Evolutionary conservation across 257 asterid species (phyloP), one percentile per base, ranked within the genome.

Genomic region (Petunia axillaris): DNA sequence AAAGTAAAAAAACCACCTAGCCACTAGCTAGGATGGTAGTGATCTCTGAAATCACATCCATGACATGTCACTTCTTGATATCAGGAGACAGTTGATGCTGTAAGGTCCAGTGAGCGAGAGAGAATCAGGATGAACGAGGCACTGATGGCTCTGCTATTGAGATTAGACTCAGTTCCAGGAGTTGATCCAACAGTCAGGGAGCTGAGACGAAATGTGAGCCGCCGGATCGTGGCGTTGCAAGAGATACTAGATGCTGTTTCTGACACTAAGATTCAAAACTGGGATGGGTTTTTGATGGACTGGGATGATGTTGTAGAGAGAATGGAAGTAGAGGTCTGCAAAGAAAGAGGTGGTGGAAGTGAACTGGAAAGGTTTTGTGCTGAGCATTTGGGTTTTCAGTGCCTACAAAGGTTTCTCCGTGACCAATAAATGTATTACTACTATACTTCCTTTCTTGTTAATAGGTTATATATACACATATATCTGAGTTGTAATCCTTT

Each of bases 81-180:
- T 81, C 91, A 95, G 98, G 99, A 95, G 74, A 95, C 99, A 6
- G 98, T 95, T 85, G 99, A 95, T 81, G 96, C 98, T 46, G 97
- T 95, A 4, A 89, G 98, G 68, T 81, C 77, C 64, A 92, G 81
- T 67, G 95, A 86, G 53, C 83, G 89, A n/a, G 97, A 95, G 86
- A 87, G 91, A 85, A 88, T 91, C 40, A 93, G 81, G 91, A 90
- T 95, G 77, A 93, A 91, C 2, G 98, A 93, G 84, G 97, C 95
- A 3, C 78, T 95, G 64, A 95, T 93, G 99, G 68, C 88, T 8
- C 63, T 95, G 81, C 81, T 95, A 63, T 80, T 95, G 62, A 89
- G 82, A 80, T 90, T 93, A 37, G 99, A 95, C 76, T 93, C 98
- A 0, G 98, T 95, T 53, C 99, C 99, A 38, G 98, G 99, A 37